Conservation (phyloP, 495 filamentous ascomycete genomes). For the Tuber borchii region DNA sequence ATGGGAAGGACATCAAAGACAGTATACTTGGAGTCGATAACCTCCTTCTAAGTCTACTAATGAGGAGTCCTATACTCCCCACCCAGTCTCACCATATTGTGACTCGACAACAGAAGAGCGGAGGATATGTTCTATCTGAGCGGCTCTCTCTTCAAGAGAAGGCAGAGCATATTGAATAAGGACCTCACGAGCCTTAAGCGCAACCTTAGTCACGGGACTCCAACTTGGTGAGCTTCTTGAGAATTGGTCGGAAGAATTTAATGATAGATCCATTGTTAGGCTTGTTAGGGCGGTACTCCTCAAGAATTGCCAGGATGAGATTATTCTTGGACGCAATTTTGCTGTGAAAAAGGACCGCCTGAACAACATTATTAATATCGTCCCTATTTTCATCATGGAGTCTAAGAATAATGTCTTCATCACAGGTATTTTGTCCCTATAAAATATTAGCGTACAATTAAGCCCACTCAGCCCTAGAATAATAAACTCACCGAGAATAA, state of each 20-base stretch:
- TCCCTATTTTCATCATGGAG: conserved; percentile 96
- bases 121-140: conserved; percentile 98
- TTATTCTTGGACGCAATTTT: conserved; percentile 90
- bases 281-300: conserved; percentile 91
- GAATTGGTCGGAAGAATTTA: conserved; percentile 75
- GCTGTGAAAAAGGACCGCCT: conserved; percentile 88
- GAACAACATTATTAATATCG: conserved; percentile 70
- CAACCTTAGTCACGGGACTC: conserved; percentile 90
- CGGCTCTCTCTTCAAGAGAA: conserved; percentile 85
- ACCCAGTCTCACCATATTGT: conserved; percentile 91
- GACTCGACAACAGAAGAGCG: conserved; percentile 96
- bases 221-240: conserved; percentile 82
- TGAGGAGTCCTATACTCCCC: conserved; percentile 92
- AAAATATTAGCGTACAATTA: conserved; percentile 18
- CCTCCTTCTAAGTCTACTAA: conserved; percentile 82
- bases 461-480: neutral
- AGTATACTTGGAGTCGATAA: conserved; percentile 96
- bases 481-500: conserved; percentile 58
- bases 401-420: conserved; percentile 90
- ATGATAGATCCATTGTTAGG: conserved; percentile 78
- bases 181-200: conserved; percentile 91
- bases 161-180: conserved; percentile 95
- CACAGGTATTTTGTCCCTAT: conserved; percentile 64
- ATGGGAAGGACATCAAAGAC: conserved; percentile 91
- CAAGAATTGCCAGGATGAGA: conserved; percentile 80